These are phyloP conservation scores for Castanopsis chinensis DNA, from an alignment of 306 rosid genomes.

Conservation along the genomic window DNA sequence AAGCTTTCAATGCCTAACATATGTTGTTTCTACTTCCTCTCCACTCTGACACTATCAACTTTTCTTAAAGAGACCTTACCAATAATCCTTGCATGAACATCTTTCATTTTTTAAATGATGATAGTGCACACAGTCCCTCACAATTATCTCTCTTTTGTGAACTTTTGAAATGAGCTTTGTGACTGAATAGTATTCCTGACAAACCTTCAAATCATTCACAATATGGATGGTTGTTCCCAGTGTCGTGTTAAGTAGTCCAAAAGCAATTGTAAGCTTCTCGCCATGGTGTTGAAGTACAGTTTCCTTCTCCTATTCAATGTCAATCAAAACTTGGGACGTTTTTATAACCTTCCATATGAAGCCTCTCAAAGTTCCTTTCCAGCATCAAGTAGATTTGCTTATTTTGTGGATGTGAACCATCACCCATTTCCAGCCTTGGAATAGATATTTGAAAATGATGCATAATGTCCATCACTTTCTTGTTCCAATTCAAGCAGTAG, in stretches of 20 bases:
- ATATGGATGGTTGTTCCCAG: conserved; percentile 52
- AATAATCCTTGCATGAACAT: conserved; percentile 62
- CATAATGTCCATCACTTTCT: conserved; percentile 54
- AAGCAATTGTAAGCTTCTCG: conserved; percentile 37
- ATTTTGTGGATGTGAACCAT: conserved; percentile 49
- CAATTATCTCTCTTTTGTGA: conserved; percentile 40
- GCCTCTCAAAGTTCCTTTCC: conserved; percentile 40
- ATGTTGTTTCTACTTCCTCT: too few species aligned
- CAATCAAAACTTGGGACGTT: conserved; percentile 44
- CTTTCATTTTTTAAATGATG: conserved; percentile 52
- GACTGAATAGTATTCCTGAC: conserved; percentile 61
- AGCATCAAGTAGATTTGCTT: conserved; percentile 42
- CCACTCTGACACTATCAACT: too few species aligned
- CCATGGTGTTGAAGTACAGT: conserved; percentile 21
- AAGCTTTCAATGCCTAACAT: too few species aligned
- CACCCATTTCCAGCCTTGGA: conserved; percentile 60
- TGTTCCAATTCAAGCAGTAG: conserved; percentile 54
- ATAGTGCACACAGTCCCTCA: conserved; percentile 58
- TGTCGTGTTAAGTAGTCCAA: conserved; percentile 44
- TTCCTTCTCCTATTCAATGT: conserved; percentile 62
- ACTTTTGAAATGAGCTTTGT: conserved; percentile 50
- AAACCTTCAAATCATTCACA: conserved; percentile 59
- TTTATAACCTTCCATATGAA: conserved; percentile 42
- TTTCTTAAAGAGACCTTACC: conserved; percentile 36
- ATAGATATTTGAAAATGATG: conserved; percentile 54